Percentiles rank a stretch among this genome's conserved stretches.
Evolutionary conservation across 2,329 filamentous ascomycete genomes (phyloP).

Genomic region (Diaporthe amygdali): DNA sequence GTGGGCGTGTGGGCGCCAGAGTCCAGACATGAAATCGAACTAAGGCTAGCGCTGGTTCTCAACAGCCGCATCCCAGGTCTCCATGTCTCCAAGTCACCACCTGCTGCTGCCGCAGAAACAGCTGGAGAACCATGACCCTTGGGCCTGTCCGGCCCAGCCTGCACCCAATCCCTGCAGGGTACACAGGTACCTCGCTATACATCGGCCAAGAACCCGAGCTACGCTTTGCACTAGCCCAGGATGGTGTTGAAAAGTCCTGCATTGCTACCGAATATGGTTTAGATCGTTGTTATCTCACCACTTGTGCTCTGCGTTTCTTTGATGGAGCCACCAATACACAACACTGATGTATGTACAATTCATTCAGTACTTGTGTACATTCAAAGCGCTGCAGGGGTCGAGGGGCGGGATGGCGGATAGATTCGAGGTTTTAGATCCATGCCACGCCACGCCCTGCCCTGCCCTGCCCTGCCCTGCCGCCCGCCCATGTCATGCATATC

Average conservation of each 20-base stretch:
- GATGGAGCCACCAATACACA: background rate
- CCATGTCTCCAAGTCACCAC: background rate
- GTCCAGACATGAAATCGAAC: constrained; percentile 11
- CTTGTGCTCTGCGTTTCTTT: background rate
- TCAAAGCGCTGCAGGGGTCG: background rate
- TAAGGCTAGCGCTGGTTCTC: background rate
- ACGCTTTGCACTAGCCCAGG: background rate
- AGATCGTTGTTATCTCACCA: background rate
- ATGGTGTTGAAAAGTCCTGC: background rate
- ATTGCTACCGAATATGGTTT: background rate
- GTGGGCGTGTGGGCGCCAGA: background rate
- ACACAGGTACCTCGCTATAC: background rate
- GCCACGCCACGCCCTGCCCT: background rate
- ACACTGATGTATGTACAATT: no score
- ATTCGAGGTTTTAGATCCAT: constrained; percentile 14
- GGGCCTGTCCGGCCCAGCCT: background rate
- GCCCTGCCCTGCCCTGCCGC: background rate
- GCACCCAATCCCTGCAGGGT: background rate
- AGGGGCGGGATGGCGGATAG: background rate
- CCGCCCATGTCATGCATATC: background rate
- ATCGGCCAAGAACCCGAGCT: background rate
- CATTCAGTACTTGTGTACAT: background rate
- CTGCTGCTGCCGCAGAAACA: no score
- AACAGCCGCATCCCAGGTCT: constrained; percentile 9
- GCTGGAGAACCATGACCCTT: constrained; percentile 9